Conservation (phyloP, 2,329 filamentous ascomycete species). For the Nigrograna mackinnonii region DNA sequence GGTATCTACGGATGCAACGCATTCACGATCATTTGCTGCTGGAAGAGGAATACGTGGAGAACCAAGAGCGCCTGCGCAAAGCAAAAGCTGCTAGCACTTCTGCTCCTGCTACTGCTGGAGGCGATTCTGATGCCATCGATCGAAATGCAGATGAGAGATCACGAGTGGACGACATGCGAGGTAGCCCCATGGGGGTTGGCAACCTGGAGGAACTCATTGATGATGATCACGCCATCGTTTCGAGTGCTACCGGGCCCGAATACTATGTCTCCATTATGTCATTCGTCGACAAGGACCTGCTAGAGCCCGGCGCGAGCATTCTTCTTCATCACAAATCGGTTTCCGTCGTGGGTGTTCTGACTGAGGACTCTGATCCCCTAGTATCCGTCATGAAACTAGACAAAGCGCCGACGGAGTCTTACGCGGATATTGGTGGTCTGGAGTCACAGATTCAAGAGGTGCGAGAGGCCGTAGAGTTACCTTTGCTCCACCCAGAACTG, state of each 20-base stretch:
- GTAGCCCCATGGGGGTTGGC: conserved; percentile 97
- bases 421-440: conserved; percentile 96
- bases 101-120: conserved; percentile 59
- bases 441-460: conserved; percentile 98
- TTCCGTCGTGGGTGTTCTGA: conserved; percentile 95
- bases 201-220: conserved; percentile 99
- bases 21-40: conserved; percentile 96
- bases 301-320: conserved; percentile 95
- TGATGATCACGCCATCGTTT: conserved; percentile 98
- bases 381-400: conserved; percentile 99
- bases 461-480: conserved; percentile 93
- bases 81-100: conserved; percentile 71
- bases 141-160: conserved; percentile 92
- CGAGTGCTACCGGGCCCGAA: conserved; percentile 93
- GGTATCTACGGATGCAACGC: conserved; percentile 96
- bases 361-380: conserved; percentile 91
- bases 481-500: conserved; percentile 90
- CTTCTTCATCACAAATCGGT: conserved; percentile 97
- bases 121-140: conserved; percentile 77
- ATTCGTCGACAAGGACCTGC: conserved; percentile 97
- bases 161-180: conserved; percentile 96
- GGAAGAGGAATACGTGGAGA: conserved; percentile 98
- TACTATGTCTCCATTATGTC: conserved; percentile 99
- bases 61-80: conserved; percentile 94
- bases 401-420: conserved; percentile 97